These are phyloP conservation scores for Erythrobasidium hasegawianum DNA, from an alignment of 1,284 basidiomycete species.

Conservation along the genomic window DNA sequence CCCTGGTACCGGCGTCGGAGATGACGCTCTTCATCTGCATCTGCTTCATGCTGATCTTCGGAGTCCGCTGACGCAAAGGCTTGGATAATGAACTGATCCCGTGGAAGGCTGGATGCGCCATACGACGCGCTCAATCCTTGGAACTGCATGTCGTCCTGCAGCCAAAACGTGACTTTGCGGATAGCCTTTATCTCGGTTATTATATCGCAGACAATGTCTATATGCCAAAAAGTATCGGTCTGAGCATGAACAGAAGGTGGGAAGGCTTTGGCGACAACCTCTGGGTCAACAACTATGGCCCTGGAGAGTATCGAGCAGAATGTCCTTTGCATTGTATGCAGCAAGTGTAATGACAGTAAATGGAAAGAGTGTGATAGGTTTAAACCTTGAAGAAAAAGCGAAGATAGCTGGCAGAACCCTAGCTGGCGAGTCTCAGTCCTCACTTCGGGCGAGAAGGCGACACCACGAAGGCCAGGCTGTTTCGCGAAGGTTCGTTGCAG, in stretches of 20 bases:
- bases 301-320: neutral
- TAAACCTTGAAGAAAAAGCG: neutral
- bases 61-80: constrained; percentile 10
- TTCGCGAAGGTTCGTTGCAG: neutral
- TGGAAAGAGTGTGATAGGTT: neutral
- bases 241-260: neutral
- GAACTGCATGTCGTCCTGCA: constrained; percentile 24
- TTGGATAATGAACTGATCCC: constrained; percentile 23
- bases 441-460: neutral
- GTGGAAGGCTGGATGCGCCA: constrained; percentile 12
- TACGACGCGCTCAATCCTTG: constrained; percentile 19
- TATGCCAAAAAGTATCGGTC: neutral
- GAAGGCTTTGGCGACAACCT: neutral
- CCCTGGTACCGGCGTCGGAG: neutral
- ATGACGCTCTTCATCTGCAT: constrained; percentile 23
- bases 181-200: neutral
- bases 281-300: neutral
- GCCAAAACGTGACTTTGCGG: neutral
- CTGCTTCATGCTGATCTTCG: constrained; percentile 11
- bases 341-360: neutral
- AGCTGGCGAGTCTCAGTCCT: neutral
- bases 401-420: neutral
- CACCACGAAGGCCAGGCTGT: neutral
- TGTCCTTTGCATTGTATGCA: neutral
- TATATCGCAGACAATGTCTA: neutral